phyloP scores from a whole-genome alignment of 495 filamentous ascomycete species.

The Aspergillus cavernicola region DNA sequence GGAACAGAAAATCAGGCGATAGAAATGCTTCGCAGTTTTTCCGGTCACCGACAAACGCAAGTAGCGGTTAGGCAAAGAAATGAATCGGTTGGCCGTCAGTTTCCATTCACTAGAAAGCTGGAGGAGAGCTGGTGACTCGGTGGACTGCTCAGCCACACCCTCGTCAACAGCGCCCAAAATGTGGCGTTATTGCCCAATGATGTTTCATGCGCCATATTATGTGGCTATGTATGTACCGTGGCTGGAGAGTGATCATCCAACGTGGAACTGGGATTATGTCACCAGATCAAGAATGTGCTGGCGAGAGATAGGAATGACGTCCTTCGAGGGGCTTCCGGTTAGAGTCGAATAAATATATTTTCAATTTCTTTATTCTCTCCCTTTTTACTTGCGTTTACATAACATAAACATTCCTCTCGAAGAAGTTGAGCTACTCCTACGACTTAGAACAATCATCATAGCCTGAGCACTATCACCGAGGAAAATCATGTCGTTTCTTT shows the following conservation, averaged over 20 bases:
- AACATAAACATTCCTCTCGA: no score
- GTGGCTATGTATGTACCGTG: background rate
- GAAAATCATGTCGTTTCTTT: slow-evolving; percentile 46
- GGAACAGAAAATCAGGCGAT: slow-evolving; percentile 1
- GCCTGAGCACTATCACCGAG: no score
- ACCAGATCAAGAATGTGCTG: background rate
- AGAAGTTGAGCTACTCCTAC: no score
- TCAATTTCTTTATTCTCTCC: background rate
- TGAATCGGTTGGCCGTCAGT: background rate
- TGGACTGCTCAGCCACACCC: slow-evolving; percentile 2
- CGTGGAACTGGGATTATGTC: slow-evolving; percentile 6
- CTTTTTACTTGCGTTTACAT: no score
- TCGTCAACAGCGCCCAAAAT: background rate
- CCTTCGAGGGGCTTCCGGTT: background rate
- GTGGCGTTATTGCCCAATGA: slow-evolving; percentile 11
- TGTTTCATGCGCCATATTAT: background rate
- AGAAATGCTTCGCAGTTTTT: background rate
- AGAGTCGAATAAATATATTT: slow-evolving; percentile 1
- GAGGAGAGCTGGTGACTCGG: background rate
- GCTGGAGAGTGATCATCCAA: background rate
- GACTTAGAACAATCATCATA: background rate
- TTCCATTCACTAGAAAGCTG: background rate
- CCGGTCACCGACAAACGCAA: background rate
- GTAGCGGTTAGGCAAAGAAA: background rate
- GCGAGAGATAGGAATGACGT: background rate